phyloP scores from a whole-genome alignment of 2,329 filamentous ascomycete species.

The Fusarium musae region DNA sequence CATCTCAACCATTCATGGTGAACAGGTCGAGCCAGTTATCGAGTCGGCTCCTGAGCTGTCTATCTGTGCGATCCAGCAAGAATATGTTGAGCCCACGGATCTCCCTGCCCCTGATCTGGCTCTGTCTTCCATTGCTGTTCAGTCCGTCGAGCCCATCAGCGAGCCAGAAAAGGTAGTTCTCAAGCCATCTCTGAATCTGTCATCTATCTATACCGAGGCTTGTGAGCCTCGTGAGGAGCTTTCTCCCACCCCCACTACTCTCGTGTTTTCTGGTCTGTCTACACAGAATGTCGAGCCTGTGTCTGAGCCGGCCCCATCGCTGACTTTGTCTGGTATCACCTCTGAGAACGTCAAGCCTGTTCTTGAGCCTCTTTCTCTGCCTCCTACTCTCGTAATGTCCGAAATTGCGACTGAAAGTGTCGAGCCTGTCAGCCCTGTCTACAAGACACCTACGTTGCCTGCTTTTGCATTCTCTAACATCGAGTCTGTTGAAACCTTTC shows the following conservation, averaged over 20 bases:
- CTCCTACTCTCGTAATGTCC: conserved; percentile 51
- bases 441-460: conserved; percentile 39
- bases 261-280: conserved; percentile 51
- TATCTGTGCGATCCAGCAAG: conserved; percentile 38
- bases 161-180: conserved; percentile 49
- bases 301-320: conserved; percentile 39
- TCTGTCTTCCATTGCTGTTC: conserved; percentile 45
- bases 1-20: conserved; percentile 35
- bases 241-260: conserved; percentile 30
- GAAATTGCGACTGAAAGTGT: conserved; percentile 50
- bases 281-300: conserved; percentile 53
- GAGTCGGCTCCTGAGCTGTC: conserved; percentile 26
- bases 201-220: conserved; percentile 45
- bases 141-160: conserved; percentile 48
- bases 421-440: conserved; percentile 53
- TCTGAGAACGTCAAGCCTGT: conserved; percentile 53
- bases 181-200: conserved; percentile 44
- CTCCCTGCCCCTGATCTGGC: conserved; percentile 39
- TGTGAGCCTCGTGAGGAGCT: conserved; percentile 52
- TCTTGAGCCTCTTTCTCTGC: conserved; percentile 34
- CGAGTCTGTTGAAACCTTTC: conserved; percentile 59
- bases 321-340: conserved; percentile 34
- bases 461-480: conserved; percentile 58
- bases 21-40: conserved; percentile 37
- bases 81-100: conserved; percentile 42